A percentile compares a stretch with the other conserved stretches of the same genome.
phyloP scores from a whole-genome alignment of 768 basidiomycete species.

The Suillus spraguei region DNA sequence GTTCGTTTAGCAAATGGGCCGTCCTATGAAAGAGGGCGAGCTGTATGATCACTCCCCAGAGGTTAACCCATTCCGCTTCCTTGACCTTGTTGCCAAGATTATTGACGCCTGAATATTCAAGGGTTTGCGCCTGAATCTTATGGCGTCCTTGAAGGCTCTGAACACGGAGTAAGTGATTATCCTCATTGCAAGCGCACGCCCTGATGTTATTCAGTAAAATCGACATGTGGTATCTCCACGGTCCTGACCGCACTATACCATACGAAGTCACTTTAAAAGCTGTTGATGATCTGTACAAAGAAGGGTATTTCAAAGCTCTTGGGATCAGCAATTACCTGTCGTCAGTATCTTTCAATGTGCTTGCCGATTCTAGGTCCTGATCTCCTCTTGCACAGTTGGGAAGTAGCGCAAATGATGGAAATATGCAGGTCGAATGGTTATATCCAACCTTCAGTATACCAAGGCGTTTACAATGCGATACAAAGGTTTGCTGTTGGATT shows the following conservation, averaged over 20 bases:
- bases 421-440: constrained; percentile 28
- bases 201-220: constrained; percentile 12
- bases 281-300: constrained; percentile 27
- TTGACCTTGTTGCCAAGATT: too few species aligned
- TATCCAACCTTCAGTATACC: constrained; percentile 30
- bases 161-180: constrained; percentile 44
- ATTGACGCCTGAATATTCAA: constrained; percentile 6
- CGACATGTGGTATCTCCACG: constrained; percentile 21
- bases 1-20: constrained; percentile 3
- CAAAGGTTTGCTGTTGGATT: constrained; percentile 16
- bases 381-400: constrained; percentile 28
- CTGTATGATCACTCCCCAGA: constrained; percentile 27
- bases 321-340: constrained; percentile 29
- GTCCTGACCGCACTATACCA: constrained; percentile 26
- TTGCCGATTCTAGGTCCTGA: constrained; percentile 19
- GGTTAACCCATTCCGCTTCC: constrained; percentile 12
- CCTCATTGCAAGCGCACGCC: constrained; percentile 10
- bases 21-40: not conserved
- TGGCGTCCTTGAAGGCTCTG: constrained; percentile 44
- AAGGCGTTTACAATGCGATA: constrained; percentile 30
- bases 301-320: constrained; percentile 24
- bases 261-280: constrained; percentile 26
- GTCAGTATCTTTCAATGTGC: constrained; percentile 9
- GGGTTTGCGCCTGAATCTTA: constrained; percentile 38
- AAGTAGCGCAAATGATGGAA: constrained; percentile 32